These are phyloP conservation scores for Colletotrichum costaricense DNA, from an alignment of 2,329 filamentous ascomycete genomes.

Conservation along the genomic window DNA sequence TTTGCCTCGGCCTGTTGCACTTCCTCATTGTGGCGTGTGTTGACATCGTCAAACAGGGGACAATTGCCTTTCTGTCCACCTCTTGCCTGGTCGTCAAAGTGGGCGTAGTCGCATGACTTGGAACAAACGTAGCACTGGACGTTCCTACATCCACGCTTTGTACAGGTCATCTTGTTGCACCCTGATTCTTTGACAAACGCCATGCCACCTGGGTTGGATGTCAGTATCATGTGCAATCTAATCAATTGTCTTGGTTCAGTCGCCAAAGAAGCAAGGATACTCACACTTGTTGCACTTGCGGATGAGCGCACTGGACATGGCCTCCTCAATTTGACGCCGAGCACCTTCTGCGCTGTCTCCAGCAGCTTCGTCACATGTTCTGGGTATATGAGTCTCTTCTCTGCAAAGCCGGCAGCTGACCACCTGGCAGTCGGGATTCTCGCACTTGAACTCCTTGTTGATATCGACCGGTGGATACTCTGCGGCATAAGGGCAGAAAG, in stretches of 20 bases:
- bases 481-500: conserved; percentile 85
- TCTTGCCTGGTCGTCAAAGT: conserved; percentile 70
- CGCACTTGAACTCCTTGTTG: conserved; percentile 80
- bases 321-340: conserved; percentile 81
- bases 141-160: conserved; percentile 61
- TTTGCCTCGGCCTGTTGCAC: conserved; percentile 70
- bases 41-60: conserved; percentile 73
- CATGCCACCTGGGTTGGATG: conserved; percentile 60
- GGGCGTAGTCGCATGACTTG: conserved; percentile 72
- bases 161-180: conserved; percentile 87
- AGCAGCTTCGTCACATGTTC: conserved; percentile 75
- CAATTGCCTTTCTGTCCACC: conserved; percentile 68
- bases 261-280: conserved; percentile 20
- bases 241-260: neutral
- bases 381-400: conserved; percentile 76
- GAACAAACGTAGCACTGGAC: conserved; percentile 79
- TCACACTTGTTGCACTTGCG: conserved; percentile 77
- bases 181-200: conserved; percentile 82
- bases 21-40: conserved; percentile 71
- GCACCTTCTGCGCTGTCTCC: conserved; percentile 68
- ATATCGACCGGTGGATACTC: conserved; percentile 75
- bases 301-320: conserved; percentile 84
- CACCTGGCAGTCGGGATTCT: conserved; percentile 71
- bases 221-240: conserved; percentile 24
- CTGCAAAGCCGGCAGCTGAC: conserved; percentile 77